Evolutionary conservation across 2,329 filamentous ascomycete genomes (phyloP).

Genomic region (Dendrostoma leiphaemia): DNA sequence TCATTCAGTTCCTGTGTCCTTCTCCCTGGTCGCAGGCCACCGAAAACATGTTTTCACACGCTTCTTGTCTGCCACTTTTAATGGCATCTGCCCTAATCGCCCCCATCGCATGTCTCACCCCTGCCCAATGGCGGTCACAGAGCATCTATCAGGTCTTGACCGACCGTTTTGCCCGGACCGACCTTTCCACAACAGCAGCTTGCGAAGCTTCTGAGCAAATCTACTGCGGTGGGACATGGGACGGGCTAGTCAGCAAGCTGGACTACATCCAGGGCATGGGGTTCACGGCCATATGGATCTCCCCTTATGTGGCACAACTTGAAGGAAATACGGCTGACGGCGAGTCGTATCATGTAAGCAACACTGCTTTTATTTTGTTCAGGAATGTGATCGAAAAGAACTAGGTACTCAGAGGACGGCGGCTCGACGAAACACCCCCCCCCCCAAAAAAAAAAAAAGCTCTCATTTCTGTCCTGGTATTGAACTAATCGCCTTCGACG

Average conservation of each 20-base stretch:
- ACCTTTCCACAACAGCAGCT: conserved; percentile 33
- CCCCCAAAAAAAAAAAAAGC: background rate
- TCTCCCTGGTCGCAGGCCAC: background rate
- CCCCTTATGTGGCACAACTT: conserved; percentile 41
- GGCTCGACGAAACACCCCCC: too few species aligned
- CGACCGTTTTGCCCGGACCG: conserved; percentile 39
- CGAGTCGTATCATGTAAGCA: conserved; percentile 22
- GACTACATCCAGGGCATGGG: conserved; percentile 48
- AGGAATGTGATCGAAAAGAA: too few species aligned
- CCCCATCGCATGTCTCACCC: conserved; percentile 9
- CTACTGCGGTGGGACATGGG: conserved; percentile 50
- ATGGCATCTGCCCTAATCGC: conserved; percentile 5
- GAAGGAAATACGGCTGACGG: conserved; percentile 37
- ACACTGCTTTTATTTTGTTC: background rate
- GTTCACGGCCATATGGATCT: conserved; percentile 44
- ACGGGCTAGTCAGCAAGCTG: conserved; percentile 43
- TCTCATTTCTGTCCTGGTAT: background rate
- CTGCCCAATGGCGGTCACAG: conserved; percentile 34
- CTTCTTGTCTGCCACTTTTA: background rate
- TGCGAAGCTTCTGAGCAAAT: conserved; percentile 28
- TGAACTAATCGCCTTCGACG: conserved; percentile 20
- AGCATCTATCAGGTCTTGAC: conserved; percentile 44
- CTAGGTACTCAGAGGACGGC: too few species aligned
- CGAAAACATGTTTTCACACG: conserved; percentile 1
- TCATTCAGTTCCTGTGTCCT: background rate